Evolutionary conservation across 805 yeast genomes (phyloP).

Genomic region (Schwanniomyces pseudopolymorphus): DNA sequence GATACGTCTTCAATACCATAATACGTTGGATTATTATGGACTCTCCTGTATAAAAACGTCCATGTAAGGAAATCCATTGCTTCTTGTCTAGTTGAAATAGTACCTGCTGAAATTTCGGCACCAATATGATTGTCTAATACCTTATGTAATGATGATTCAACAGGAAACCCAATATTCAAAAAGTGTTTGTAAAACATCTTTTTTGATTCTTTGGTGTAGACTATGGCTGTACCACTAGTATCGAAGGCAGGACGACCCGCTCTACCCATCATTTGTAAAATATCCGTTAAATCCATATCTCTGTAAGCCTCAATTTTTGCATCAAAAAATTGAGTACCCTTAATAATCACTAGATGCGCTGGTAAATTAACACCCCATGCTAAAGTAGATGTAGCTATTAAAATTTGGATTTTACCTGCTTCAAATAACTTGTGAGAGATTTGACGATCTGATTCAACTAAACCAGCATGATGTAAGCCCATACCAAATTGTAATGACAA

Average conservation of each 20-base stretch:
- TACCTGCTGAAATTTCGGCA: constrained; percentile 74
- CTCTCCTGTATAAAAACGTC: constrained; percentile 73
- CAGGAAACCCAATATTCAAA: constrained; percentile 78
- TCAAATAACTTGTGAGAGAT: constrained; percentile 71
- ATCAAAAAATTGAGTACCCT: constrained; percentile 71
- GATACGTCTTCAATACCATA: constrained; percentile 67
- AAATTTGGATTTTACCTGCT: constrained; percentile 65
- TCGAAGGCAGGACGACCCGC: constrained; percentile 84
- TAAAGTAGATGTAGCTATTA: constrained; percentile 77
- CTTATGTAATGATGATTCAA: constrained; percentile 75
- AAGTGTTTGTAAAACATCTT: constrained; percentile 77
- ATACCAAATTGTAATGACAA: constrained; percentile 76
- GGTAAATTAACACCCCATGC: constrained; percentile 89
- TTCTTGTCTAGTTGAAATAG: constrained; percentile 61
- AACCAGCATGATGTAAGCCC: constrained; percentile 81
- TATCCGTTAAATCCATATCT: constrained; percentile 83
- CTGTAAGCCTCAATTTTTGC: constrained; percentile 65
- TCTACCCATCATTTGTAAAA: constrained; percentile 82
- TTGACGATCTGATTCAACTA: constrained; percentile 69
- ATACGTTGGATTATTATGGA: constrained; percentile 75
- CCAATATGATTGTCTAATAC: constrained; percentile 79
- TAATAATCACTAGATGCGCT: constrained; percentile 74
- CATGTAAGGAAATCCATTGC: constrained; percentile 76
- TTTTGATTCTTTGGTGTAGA: constrained; percentile 72
- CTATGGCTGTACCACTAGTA: constrained; percentile 74